Percentiles rank a stretch among this genome's conserved stretches.
phyloP scores from a whole-genome alignment of 345 rosid genomes.

The Abelmoschus esculentus region DNA sequence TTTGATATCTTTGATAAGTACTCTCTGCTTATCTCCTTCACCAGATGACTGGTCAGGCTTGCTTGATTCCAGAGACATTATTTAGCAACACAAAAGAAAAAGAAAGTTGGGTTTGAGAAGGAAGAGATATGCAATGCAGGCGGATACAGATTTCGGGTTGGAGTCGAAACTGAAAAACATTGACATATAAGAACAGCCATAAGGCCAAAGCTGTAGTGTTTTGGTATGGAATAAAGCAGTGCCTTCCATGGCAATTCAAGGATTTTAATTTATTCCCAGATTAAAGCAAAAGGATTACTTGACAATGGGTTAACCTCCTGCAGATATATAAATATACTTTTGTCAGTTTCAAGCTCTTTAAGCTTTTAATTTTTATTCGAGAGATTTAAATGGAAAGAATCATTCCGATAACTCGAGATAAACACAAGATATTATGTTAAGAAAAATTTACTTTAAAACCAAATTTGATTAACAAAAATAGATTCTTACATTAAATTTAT shows the following conservation, averaged over 20 bases:
- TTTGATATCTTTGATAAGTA: slow-evolving; percentile 27
- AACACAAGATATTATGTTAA: no score
- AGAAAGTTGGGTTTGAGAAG: not conserved
- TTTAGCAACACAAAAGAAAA: not conserved
- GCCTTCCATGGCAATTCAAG: slow-evolving; percentile 35
- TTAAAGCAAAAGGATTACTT: slow-evolving; percentile 27
- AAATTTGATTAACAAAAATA: no score
- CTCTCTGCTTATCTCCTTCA: slow-evolving; percentile 23
- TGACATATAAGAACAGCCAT: not conserved
- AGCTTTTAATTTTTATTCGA: not conserved
- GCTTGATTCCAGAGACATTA: slow-evolving; percentile 30
- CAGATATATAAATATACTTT: not conserved
- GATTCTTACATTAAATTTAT: no score
- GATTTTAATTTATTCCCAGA: slow-evolving; percentile 12
- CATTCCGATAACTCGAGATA: not conserved
- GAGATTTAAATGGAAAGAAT: slow-evolving; percentile 10
- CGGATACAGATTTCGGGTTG: not conserved
- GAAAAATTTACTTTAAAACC: no score
- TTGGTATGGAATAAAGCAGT: slow-evolving; percentile 26
- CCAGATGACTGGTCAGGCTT: slow-evolving; percentile 17
- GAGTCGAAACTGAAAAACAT: not conserved
- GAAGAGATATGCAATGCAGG: not conserved
- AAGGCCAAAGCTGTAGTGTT: not conserved
- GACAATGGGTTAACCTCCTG: slow-evolving; percentile 20
- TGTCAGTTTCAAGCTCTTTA: not conserved